Percentiles rank a stretch among this genome's conserved stretches.
Evolutionary conservation across 805 yeast genomes (phyloP).

Genomic region (Phaffomyces antillensis): DNA sequence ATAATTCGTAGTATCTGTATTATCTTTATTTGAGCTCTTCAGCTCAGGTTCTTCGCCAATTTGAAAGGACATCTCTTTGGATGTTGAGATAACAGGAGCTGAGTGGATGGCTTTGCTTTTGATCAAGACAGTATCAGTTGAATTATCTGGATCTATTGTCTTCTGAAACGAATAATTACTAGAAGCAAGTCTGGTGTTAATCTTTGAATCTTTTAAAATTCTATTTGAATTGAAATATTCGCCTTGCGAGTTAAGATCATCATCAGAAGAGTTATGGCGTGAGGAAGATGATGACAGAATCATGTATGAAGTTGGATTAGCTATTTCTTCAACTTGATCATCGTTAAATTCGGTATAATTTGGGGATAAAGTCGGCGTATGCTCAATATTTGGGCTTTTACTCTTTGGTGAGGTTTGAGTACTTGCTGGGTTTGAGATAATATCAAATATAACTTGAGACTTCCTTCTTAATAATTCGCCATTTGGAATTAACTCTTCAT

Average conservation of each 20-base stretch:
- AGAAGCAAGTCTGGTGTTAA: not conserved
- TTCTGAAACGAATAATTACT: slow-evolving; percentile 1
- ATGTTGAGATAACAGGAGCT: not conserved
- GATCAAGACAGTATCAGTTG: not conserved
- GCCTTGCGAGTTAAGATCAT: not conserved
- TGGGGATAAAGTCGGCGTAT: not conserved
- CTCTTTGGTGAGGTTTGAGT: not conserved
- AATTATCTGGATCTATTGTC: not conserved
- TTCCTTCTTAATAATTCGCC: not conserved
- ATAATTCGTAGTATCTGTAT: not conserved
- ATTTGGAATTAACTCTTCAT: not conserved
- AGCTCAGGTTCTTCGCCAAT: not conserved
- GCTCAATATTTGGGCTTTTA: not conserved
- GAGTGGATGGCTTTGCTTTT: not conserved
- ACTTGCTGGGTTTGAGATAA: not conserved
- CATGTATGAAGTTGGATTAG: slow-evolving; percentile 7
- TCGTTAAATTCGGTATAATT: not conserved
- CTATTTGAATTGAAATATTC: not conserved
- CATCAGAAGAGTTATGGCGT: not conserved
- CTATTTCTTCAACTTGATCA: not conserved
- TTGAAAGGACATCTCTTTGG: not conserved
- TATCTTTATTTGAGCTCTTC: not conserved
- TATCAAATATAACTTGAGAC: not conserved
- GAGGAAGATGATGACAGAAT: slow-evolving; percentile 2
- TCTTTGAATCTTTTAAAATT: slow-evolving; percentile 1